Evolutionary conservation across 495 filamentous ascomycete species (phyloP).

Genomic region (Saxispiralis lemnorum): DNA sequence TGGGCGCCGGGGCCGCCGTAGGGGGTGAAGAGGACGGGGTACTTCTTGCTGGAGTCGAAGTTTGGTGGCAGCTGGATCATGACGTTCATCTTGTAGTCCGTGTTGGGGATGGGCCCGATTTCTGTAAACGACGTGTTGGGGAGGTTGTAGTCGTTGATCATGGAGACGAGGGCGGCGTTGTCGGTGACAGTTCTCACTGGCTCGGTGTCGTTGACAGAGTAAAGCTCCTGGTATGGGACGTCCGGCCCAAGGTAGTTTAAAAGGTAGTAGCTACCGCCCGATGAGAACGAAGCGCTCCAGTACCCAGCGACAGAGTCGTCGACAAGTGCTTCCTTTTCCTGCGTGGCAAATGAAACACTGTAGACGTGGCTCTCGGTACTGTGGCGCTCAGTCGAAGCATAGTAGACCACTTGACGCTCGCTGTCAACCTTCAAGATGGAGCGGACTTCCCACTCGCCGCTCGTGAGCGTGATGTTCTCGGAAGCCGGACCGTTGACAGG

Average conservation of each 20-base stretch:
- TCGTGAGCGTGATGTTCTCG: slow-evolving; percentile 31
- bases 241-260: slow-evolving; percentile 38
- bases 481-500: slow-evolving; percentile 26
- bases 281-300: slow-evolving; percentile 38
- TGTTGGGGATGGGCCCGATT: slow-evolving; percentile 26
- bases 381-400: slow-evolving; percentile 35
- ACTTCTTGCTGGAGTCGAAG: slow-evolving; percentile 34
- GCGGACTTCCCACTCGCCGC: slow-evolving; percentile 38
- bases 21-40: slow-evolving; percentile 36
- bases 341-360: slow-evolving; percentile 31
- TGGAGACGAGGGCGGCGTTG: slow-evolving; percentile 30
- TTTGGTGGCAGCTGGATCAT: slow-evolving; percentile 32
- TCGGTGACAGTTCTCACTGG: slow-evolving; percentile 32
- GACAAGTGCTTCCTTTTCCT: slow-evolving; percentile 32
- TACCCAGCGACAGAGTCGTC: slow-evolving; percentile 30
- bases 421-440: slow-evolving; percentile 33
- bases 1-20: slow-evolving; percentile 40
- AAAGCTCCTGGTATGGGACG: slow-evolving; percentile 38
- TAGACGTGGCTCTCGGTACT: slow-evolving; percentile 39
- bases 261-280: slow-evolving; percentile 35
- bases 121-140: slow-evolving; percentile 33
- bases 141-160: slow-evolving; percentile 31
- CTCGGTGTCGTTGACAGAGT: slow-evolving; percentile 28
- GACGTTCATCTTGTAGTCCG: slow-evolving; percentile 31
- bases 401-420: slow-evolving; percentile 33